Evolutionary conservation across 768 basidiomycete species (phyloP).

Genomic region (Boletus tylopilopsis): DNA sequence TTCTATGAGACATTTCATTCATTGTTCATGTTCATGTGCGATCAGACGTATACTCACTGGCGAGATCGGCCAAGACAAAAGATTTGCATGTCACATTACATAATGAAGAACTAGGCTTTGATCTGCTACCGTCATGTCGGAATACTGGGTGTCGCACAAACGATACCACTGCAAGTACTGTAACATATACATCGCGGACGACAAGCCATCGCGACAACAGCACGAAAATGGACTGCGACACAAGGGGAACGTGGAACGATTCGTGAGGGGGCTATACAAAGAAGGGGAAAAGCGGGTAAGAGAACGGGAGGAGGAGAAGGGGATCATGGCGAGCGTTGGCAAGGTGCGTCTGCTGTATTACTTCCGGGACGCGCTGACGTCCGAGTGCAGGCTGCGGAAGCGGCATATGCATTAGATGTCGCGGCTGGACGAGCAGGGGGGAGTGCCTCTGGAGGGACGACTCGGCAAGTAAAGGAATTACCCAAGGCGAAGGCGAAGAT

Average conservation of each 20-base stretch:
- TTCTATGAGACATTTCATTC: neutral
- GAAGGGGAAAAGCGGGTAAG: slow-evolving; percentile 83
- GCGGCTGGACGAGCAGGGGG: slow-evolving; percentile 54
- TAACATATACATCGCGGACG: slow-evolving; percentile 94
- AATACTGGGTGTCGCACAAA: slow-evolving; percentile 92
- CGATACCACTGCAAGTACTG: slow-evolving; percentile 97
- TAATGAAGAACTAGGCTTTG: slow-evolving; percentile 12
- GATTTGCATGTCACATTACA: slow-evolving; percentile 5
- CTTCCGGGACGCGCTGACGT: neutral
- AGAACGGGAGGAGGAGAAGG: slow-evolving; percentile 78
- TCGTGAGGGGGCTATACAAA: slow-evolving; percentile 91
- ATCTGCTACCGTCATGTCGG: slow-evolving; percentile 54
- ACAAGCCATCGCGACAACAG: slow-evolving; percentile 84
- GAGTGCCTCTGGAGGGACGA: slow-evolving; percentile 11
- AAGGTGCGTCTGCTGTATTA: slow-evolving; percentile 41
- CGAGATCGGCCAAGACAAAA: neutral
- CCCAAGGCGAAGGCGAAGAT: slow-evolving; percentile 40
- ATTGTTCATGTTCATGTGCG: neutral
- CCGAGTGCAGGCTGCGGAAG: slow-evolving; percentile 61
- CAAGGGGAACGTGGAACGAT: slow-evolving; percentile 91
- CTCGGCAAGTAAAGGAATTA: neutral
- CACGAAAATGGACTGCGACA: slow-evolving; percentile 94
- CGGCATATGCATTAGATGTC: slow-evolving; percentile 75
- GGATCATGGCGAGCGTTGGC: slow-evolving; percentile 85
- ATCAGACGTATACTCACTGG: slow-evolving; percentile 1